Evolutionary conservation across 164 flowering plant genomes (phyloP).

Genomic region (Vitis rupestris): DNA sequence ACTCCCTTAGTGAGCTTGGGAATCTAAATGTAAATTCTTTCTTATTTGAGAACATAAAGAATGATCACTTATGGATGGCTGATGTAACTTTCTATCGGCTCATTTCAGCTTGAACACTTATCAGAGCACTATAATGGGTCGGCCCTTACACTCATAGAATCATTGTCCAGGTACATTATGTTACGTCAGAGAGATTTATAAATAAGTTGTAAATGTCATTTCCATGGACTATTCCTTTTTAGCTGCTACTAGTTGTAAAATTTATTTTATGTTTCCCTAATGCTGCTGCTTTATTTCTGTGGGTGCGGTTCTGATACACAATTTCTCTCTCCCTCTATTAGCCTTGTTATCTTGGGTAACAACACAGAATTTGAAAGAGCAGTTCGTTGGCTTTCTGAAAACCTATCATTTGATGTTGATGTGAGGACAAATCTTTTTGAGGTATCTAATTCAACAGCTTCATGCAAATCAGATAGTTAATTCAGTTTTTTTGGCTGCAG

Average conservation of each 20-base stretch:
- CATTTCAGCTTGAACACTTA: conserved; percentile 80
- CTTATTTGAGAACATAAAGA: neutral
- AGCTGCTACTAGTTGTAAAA: neutral
- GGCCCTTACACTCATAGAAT: conserved; percentile 90
- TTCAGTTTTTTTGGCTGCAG: neutral
- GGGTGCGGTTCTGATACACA: conserved; percentile 8
- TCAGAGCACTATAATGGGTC: conserved; percentile 87
- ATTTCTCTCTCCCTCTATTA: conserved; percentile 24
- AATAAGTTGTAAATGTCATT: no score
- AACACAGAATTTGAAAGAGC: conserved; percentile 87
- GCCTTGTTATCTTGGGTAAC: conserved; percentile 89
- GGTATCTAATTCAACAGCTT: conserved; percentile 39
- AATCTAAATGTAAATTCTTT: conserved; percentile 65
- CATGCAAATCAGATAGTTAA: no score
- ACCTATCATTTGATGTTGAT: conserved; percentile 82
- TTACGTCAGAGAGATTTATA: neutral
- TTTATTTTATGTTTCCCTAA: no score
- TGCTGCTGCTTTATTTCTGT: neutral
- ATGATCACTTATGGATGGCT: no score
- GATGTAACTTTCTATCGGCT: conserved; percentile 3
- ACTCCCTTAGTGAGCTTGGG: conserved; percentile 97
- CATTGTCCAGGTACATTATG: conserved; percentile 80
- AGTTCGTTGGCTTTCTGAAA: conserved; percentile 89
- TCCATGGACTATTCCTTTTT: neutral
- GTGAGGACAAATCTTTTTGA: conserved; percentile 93